phyloP scores from a whole-genome alignment of 2,329 filamentous ascomycete species.

The Apiospora pterosperma region DNA sequence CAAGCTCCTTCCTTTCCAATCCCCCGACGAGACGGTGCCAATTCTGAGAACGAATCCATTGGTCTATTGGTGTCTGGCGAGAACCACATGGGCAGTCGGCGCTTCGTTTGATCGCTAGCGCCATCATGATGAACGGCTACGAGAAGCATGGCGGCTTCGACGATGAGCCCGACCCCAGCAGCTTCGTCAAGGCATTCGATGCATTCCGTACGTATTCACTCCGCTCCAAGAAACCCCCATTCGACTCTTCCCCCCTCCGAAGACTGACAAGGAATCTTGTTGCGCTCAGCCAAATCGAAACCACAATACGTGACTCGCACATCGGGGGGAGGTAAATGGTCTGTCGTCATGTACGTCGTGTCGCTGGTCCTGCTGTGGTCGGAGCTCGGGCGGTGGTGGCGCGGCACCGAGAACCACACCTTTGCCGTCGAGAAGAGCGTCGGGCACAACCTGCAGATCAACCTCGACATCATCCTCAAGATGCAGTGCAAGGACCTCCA shows the following conservation, averaged over 20 bases:
- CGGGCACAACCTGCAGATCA: constrained; percentile 84
- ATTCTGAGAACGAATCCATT: background rate
- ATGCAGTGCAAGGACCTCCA: constrained; percentile 90
- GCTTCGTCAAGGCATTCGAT: constrained; percentile 84
- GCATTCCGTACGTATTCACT: constrained; percentile 75
- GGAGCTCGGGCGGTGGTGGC: constrained; percentile 81
- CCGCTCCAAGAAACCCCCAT: background rate
- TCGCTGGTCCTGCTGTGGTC: constrained; percentile 73
- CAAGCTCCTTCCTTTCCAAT: background rate
- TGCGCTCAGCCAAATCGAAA: constrained; percentile 79
- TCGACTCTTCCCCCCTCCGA: background rate
- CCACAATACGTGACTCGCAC: constrained; percentile 85
- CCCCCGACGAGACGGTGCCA: background rate
- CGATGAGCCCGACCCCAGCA: constrained; percentile 69
- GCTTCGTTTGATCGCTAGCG: background rate
- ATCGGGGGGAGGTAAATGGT: constrained; percentile 89
- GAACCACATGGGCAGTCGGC: background rate
- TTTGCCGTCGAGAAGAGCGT: constrained; percentile 94
- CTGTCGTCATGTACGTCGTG: constrained; percentile 72
- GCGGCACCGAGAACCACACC: constrained; percentile 78
- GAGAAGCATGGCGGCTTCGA: constrained; percentile 62
- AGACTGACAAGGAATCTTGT: background rate
- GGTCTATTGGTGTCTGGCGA: background rate
- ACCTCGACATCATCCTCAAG: constrained; percentile 85
- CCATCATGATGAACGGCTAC: constrained; percentile 71